Conservation (phyloP, 208 protist genomes). For the Lotmaria passim region DNA sequence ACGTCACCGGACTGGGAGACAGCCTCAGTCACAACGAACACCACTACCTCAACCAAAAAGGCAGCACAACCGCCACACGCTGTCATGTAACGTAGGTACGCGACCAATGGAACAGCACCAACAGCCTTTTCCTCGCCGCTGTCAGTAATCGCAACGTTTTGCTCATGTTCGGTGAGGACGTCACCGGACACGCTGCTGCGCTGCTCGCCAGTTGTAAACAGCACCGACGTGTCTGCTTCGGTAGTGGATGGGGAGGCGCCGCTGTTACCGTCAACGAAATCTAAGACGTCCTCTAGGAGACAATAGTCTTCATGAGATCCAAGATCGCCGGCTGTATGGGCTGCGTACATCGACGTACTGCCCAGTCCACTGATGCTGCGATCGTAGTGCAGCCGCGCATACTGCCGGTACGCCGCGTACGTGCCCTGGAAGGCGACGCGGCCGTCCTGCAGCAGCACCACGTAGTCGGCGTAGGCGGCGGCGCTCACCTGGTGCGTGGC, state of each 20-base stretch:
- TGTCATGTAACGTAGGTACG: conserved; percentile 64
- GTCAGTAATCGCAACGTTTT: background rate
- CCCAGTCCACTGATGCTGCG: too few relatives aligned
- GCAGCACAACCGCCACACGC: conserved; percentile 47
- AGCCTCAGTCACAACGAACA: conserved; percentile 51
- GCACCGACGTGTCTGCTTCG: too few relatives aligned
- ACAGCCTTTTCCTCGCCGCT: conserved; percentile 46
- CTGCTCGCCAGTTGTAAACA: background rate
- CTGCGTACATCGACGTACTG: too few relatives aligned
- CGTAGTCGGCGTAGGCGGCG: conserved; percentile 66
- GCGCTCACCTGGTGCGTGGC: conserved; percentile 94
- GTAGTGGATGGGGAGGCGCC: too few relatives aligned
- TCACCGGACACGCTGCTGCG: background rate
- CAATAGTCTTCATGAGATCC: background rate
- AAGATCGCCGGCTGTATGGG: conserved; percentile 4
- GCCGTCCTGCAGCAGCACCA: conserved; percentile 80
- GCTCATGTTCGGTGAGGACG: conserved; percentile 5
- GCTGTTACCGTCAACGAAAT: background rate
- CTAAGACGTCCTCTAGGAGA: background rate
- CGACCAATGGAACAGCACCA: conserved; percentile 48
- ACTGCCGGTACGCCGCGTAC: conserved; percentile 40
- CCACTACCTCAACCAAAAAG: conserved; percentile 21
- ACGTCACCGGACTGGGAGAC: conserved; percentile 28
- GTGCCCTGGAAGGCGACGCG: conserved; percentile 48
- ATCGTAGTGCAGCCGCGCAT: too few relatives aligned